phyloP scores from a whole-genome alignment of 768 basidiomycete genomes.

The Chalciporus pseudorubinellus region DNA sequence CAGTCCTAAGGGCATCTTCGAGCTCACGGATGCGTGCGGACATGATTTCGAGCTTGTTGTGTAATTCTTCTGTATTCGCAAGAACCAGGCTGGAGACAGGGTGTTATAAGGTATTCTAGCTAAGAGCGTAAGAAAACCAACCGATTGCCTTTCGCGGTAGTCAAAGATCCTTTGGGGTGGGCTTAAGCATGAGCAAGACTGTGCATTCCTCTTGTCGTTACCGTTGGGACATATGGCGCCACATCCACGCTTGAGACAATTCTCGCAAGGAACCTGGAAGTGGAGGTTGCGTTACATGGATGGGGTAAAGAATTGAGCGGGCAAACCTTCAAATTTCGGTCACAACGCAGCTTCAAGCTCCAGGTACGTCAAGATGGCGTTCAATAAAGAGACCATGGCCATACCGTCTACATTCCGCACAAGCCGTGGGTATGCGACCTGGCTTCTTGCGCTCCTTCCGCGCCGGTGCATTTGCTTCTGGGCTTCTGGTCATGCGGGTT shows the following conservation, averaged over 20 bases:
- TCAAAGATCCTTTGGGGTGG: constrained; percentile 43
- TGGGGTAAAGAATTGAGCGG: not conserved
- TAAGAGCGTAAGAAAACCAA: constrained; percentile 12
- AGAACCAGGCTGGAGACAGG: constrained; percentile 46
- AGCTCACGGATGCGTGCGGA: constrained; percentile 56
- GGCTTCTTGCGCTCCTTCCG: constrained; percentile 44
- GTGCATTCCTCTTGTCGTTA: constrained; percentile 22
- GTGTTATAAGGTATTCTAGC: not conserved
- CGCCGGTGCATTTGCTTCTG: constrained; percentile 9
- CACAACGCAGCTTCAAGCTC: constrained; percentile 64
- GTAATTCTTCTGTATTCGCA: constrained; percentile 68
- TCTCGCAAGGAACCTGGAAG: constrained; percentile 70
- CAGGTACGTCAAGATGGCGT: not conserved
- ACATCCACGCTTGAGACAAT: constrained; percentile 73
- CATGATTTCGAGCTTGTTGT: constrained; percentile 59
- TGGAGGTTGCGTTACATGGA: constrained; percentile 29
- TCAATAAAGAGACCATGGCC: not conserved
- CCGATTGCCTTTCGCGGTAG: constrained; percentile 62
- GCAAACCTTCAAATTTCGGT: constrained; percentile 59
- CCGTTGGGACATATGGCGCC: constrained; percentile 77
- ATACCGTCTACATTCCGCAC: constrained; percentile 40
- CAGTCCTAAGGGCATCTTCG: constrained; percentile 52
- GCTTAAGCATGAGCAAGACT: constrained; percentile 3
- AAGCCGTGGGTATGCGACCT: constrained; percentile 45
- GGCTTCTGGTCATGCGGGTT: constrained; percentile 2